Percentiles rank a stretch among this genome's conserved stretches.
Evolutionary conservation across 176 grass and related monocot species (phyloP).

Genomic region (Aegilops umbellulata): DNA sequence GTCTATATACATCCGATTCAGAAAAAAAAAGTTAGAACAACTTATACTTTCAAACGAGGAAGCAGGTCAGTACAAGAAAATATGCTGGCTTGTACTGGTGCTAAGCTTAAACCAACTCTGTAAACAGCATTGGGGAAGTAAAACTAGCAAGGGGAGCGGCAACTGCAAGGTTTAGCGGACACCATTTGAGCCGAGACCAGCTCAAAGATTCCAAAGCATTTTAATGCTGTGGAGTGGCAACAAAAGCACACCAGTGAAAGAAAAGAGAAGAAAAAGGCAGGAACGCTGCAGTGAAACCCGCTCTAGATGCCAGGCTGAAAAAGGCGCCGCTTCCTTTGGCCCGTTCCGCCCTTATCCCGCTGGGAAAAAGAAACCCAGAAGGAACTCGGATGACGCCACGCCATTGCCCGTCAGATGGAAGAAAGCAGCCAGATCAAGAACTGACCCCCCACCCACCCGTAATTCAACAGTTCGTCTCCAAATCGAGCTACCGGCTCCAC

Average conservation of each 20-base stretch:
- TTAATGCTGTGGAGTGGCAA: slow-evolving; percentile 40
- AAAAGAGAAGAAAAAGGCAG: slow-evolving; percentile 19
- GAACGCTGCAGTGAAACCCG: slow-evolving; percentile 33
- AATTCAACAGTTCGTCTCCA: slow-evolving; percentile 37
- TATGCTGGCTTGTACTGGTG: too few relatives aligned
- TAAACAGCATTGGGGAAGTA: slow-evolving; percentile 14
- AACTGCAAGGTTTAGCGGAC: slow-evolving; percentile 51
- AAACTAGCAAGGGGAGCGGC: slow-evolving; percentile 33
- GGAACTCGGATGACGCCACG: slow-evolving; percentile 31
- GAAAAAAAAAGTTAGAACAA: too few relatives aligned
- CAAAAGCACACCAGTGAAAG: slow-evolving; percentile 34
- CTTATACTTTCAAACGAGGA: too few relatives aligned
- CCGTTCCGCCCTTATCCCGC: slow-evolving; percentile 28
- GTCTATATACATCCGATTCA: too few relatives aligned
- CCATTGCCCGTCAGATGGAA: slow-evolving; percentile 20
- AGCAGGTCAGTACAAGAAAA: too few relatives aligned
- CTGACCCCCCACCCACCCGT: neutral
- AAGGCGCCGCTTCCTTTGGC: slow-evolving; percentile 40
- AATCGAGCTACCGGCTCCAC: slow-evolving; percentile 12
- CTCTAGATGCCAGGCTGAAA: slow-evolving; percentile 39
- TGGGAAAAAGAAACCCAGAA: slow-evolving; percentile 27
- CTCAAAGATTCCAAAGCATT: slow-evolving; percentile 64
- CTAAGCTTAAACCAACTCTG: neutral
- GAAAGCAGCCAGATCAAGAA: slow-evolving; percentile 8
- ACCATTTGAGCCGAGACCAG: slow-evolving; percentile 64